phyloP scores from a whole-genome alignment of 1,139 yeast genomes.

The Geotrichum aggregatum region DNA sequence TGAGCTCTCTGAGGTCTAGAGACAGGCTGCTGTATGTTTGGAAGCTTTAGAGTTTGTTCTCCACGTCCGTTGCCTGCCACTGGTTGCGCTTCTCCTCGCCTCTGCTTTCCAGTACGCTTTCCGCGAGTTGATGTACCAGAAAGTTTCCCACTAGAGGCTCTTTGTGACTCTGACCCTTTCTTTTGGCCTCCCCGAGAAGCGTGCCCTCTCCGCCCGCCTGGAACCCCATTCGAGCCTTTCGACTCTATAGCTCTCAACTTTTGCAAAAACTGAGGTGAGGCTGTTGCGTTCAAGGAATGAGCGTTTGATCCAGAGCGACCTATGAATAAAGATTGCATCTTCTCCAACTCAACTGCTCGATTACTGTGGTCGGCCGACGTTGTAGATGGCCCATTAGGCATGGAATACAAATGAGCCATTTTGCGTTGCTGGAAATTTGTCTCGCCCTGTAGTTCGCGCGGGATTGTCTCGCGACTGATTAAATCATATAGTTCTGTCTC shows the following conservation, averaged over 20 bases:
- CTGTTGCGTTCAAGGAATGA: conserved; percentile 17
- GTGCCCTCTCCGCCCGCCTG: background rate
- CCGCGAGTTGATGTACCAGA: too few species aligned
- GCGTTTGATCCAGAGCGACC: conserved; percentile 17
- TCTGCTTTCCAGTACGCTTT: too few species aligned
- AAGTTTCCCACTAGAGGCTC: too few species aligned
- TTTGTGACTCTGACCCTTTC: too few species aligned
- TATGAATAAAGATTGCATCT: conserved; percentile 16
- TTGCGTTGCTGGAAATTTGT: background rate
- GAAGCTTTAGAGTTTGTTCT: background rate
- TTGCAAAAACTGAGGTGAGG: conserved; percentile 18
- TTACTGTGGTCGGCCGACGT: conserved; percentile 1
- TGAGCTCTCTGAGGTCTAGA: too few species aligned
- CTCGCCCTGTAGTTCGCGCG: background rate
- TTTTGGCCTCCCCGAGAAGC: background rate
- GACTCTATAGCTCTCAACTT: conserved; percentile 17
- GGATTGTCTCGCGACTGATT: conserved; percentile 1
- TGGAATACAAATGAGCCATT: background rate
- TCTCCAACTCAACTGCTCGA: conserved; percentile 9
- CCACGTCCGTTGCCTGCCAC: background rate
- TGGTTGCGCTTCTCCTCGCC: too few species aligned
- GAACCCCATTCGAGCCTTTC: background rate
- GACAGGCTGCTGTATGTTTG: background rate
- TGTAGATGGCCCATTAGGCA: background rate
- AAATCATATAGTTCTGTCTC: background rate